Percentiles rank a stretch among this genome's conserved stretches.
These are phyloP conservation scores for Verticillium dahliae DNA, from an alignment of 2,329 filamentous ascomycete genomes.

Conservation along the genomic window DNA sequence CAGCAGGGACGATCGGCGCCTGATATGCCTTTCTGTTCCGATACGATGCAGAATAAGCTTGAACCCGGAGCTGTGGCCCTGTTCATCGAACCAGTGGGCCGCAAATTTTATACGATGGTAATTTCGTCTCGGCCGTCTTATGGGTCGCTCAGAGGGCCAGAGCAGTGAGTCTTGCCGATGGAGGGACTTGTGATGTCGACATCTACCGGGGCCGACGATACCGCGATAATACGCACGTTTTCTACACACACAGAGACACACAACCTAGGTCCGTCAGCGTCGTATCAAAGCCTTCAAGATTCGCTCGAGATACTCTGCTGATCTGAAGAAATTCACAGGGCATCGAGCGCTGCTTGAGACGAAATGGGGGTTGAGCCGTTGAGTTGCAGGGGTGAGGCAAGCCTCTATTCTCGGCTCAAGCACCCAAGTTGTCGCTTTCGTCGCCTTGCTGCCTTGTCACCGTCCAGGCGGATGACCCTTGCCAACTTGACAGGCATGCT, in stretches of 20 bases:
- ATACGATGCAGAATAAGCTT: not conserved
- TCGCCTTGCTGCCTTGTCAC: not conserved
- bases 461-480: not conserved
- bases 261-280: too few species aligned
- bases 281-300: not conserved
- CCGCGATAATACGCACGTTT: too few species aligned
- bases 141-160: not conserved
- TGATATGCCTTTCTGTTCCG: not conserved
- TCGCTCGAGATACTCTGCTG: too few species aligned
- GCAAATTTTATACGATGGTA: not conserved
- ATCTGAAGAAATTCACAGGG: not conserved
- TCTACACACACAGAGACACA: too few species aligned
- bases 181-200: not conserved
- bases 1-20: not conserved
- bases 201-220: not conserved
- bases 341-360: too few species aligned
- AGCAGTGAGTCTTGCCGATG: not conserved
- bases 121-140: not conserved
- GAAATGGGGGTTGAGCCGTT: not conserved
- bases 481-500: not conserved
- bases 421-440: not conserved
- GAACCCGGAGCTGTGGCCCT: not conserved
- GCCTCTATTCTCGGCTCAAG: not conserved
- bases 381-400: not conserved
- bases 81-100: not conserved